Evolutionary conservation across 768 basidiomycete genomes (phyloP).

Genomic region (Suillus tomentosus): DNA sequence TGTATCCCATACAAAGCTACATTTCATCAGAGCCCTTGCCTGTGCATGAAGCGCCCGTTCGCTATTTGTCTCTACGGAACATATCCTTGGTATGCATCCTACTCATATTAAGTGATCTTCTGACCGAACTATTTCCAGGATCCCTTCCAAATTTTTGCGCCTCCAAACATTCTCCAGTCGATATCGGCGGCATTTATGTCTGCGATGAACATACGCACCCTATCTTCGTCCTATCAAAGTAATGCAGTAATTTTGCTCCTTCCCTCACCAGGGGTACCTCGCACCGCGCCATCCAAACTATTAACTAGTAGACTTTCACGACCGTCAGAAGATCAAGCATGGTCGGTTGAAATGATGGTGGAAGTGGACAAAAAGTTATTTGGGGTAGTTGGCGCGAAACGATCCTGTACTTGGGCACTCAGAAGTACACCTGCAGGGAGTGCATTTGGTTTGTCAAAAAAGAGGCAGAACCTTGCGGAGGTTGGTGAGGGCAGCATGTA

Average conservation of each 20-base stretch:
- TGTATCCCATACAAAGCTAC: constrained; percentile 53
- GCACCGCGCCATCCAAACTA: constrained; percentile 43
- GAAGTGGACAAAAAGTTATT: constrained; percentile 41
- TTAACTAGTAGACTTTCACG: constrained; percentile 28
- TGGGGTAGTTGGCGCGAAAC: constrained; percentile 32
- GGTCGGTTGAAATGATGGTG: constrained; percentile 38
- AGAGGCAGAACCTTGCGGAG: constrained; percentile 24
- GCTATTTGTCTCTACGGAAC: constrained; percentile 46
- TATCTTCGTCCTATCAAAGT: neutral
- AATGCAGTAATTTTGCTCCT: constrained; percentile 41
- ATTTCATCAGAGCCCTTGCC: constrained; percentile 38
- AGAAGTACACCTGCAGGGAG: constrained; percentile 18
- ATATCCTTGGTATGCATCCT: constrained; percentile 11
- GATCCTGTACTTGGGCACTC: constrained; percentile 14
- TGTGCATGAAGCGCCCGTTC: constrained; percentile 49
- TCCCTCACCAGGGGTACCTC: constrained; percentile 47
- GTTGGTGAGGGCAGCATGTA: constrained; percentile 56
- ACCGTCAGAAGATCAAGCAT: constrained; percentile 33
- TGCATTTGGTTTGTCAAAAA: constrained; percentile 9
- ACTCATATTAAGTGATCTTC: neutral
- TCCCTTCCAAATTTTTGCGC: constrained; percentile 42
- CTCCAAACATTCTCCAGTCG: constrained; percentile 59
- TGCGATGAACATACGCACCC: constrained; percentile 19
- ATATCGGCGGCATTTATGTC: constrained; percentile 56
- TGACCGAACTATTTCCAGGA: constrained; percentile 29